Conservation (phyloP, 2,329 filamentous ascomycete species). For the Epichloe bromicola region DNA sequence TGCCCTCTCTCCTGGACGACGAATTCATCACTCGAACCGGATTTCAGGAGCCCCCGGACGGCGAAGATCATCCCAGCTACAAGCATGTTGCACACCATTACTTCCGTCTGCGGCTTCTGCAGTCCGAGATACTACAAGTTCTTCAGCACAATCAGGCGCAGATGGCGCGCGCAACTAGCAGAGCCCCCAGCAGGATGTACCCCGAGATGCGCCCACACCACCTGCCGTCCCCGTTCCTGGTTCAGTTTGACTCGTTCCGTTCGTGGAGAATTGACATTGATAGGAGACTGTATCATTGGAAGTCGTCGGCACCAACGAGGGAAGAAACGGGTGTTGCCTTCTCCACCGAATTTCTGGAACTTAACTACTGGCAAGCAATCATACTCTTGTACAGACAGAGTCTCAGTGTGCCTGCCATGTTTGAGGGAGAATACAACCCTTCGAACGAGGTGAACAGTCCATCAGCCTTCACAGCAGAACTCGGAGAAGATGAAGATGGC, state of each 20-base stretch:
- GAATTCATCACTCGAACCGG: slow-evolving; percentile 72
- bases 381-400: slow-evolving; percentile 94
- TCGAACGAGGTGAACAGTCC: slow-evolving; percentile 52
- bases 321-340: slow-evolving; percentile 78
- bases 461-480: slow-evolving; percentile 48
- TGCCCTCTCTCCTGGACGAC: slow-evolving; percentile 81
- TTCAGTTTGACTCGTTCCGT: slow-evolving; percentile 71
- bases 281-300: slow-evolving; percentile 72
- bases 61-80: slow-evolving; percentile 59
- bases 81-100: slow-evolving; percentile 89
- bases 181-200: slow-evolving; percentile 50
- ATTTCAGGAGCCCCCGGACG: slow-evolving; percentile 47
- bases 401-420: slow-evolving; percentile 68
- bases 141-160: slow-evolving; percentile 85
- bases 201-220: slow-evolving; percentile 64
- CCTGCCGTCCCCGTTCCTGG: slow-evolving; percentile 73
- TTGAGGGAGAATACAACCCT: slow-evolving; percentile 65
- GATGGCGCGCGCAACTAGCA: slow-evolving; percentile 52
- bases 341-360: slow-evolving; percentile 75
- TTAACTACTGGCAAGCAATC: slow-evolving; percentile 96
- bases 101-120: slow-evolving; percentile 73
- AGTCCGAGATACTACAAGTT: slow-evolving; percentile 91
- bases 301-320: slow-evolving; percentile 64
- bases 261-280: slow-evolving; percentile 86
- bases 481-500: slow-evolving; percentile 71